Evolutionary conservation across 106 monocot species (phyloP), one percentile per base, ranked within the genome.

Genomic region (Ottelia alismoides): DNA sequence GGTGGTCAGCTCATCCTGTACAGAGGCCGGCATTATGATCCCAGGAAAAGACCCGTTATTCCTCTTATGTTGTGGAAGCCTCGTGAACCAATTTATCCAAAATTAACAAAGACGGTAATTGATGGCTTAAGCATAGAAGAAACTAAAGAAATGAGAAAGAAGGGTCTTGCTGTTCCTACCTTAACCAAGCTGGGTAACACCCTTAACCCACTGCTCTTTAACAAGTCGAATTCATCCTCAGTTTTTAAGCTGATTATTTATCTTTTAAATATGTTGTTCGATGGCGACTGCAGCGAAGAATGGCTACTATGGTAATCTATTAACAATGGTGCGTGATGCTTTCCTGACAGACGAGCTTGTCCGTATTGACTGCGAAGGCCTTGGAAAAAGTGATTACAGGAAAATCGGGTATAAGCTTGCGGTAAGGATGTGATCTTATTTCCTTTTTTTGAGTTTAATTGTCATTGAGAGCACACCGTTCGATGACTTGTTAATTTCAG

Each of bases 1-100:
- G 85, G 90, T 23, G 74, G 90, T 40, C 85, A 74, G 68, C 74
- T 98, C n/a, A 82, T 98, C 52, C 30, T 98, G 31, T 90, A 82
- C 35, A 68, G 89, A 73, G 98, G 98, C 44, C 74, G 98, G 66
- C 61, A 80, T 60, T 98, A 98, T 70, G 68, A 78, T 70, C 67
- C 89, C 20, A 98, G 85, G 70, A 90, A 83, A 66, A 77, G 85
- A 51, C 96, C 96, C 35, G 65, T 65, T 23, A 75, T 98, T 70
- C 96, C 96, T 28, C 51, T 98, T 52, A 98, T 98, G 98, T 62
- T 98, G 55, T 98, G 98, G 98, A 90, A 90, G 65, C 98, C 98
- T 49, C 82, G 66, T 35, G 98, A 98, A 62, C 98, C 90, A 49
- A 48, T 98, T 31, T 98, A 98, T 59, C 98, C 90, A 27, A 82